Evolutionary conservation across 2,329 filamentous ascomycete species (phyloP), one percentile per base, ranked within the genome.

Genomic region (Fusarium sp.): DNA sequence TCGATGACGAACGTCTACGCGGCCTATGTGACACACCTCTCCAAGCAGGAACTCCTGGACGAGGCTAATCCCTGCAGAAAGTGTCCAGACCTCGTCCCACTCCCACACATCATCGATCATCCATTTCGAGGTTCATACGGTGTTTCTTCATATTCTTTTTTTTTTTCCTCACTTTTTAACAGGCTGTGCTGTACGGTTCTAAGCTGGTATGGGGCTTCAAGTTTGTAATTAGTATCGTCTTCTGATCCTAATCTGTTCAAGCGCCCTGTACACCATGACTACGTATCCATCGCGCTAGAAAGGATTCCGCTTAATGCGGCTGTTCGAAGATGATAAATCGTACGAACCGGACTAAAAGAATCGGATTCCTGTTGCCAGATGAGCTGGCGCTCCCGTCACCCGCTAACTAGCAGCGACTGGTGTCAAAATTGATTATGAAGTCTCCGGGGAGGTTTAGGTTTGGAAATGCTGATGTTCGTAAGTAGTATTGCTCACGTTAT

Each of bases 1-100:
- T 67, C 57, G 44, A 69, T 69, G 67, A 69, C 67, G 67, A 69
- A 54, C 62, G 43, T 63, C 27, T 45, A 70, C 66, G 62, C 46
- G 66, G 66, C 66, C 65, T 53, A 10, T 49, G 49, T 48, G 51
- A 62, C 69, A 51, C 37, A 27, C 37, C 27, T 35, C 52, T 51
- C 27, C 43, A 45, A 23, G 30, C 30, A 52, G 33, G 57, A 62
- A 41, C 48, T 62, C 39, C 41, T 32, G 40, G 20, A 40, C 65
- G 51, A 51, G 65, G 50, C 30, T 50, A 35, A 23, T 59, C 51
- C 65, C 65, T 62, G 55, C 30, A 55, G 49, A 59, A 8, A 11
- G 35, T n/a, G 17, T 35, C 33, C 32, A 33, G 32, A 57, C 66
- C 57, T 33, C 30, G 14, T 14, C 41, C 50, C 47, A 51, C 62